phyloP scores from a whole-genome alignment of 352 stramenopile genomes.

The Pythium insidiosum region DNA sequence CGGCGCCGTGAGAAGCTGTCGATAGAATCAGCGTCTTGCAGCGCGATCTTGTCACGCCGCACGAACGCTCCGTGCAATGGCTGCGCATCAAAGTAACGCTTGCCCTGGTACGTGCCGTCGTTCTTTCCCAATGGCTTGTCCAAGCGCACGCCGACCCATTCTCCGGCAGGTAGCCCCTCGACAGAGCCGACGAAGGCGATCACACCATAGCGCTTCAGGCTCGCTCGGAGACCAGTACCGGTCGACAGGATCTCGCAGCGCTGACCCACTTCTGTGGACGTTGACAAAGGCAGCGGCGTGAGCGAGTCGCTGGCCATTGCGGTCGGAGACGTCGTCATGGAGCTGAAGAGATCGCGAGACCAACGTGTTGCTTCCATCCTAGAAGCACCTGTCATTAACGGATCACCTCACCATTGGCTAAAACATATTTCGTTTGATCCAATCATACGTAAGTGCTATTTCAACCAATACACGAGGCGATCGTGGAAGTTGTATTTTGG shows the following conservation, averaged over 20 bases:
- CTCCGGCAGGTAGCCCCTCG: constrained; percentile 36
- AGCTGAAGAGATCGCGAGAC: no score
- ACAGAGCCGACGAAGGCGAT: constrained; percentile 58
- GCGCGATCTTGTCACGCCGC: constrained; percentile 48
- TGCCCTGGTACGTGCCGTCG: constrained; percentile 43
- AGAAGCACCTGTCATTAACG: no score
- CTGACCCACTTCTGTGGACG: no score
- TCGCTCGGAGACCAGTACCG: constrained; percentile 31
- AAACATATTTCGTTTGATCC: no score
- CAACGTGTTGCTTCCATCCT: no score
- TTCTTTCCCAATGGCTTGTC: constrained; percentile 73
- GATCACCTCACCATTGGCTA: no score
- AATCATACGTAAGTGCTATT: no score
- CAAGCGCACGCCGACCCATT: constrained; percentile 65
- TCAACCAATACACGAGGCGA: no score
- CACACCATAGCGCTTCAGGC: constrained; percentile 57
- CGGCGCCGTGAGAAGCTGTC: constrained; percentile 37
- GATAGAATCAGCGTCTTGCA: constrained; percentile 37
- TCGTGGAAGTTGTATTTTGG: no score
- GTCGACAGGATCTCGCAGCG: constrained; percentile 52
- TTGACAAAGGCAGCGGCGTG: no score
- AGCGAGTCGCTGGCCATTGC: no score
- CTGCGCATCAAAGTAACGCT: constrained; percentile 55
- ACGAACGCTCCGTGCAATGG: constrained; percentile 63
- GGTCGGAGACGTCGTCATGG: no score